Percentiles rank a stretch among this genome's conserved stretches.
These are phyloP conservation scores for Penicillium hesseltinei DNA, from an alignment of 2,329 filamentous ascomycete genomes.

Conservation along the genomic window DNA sequence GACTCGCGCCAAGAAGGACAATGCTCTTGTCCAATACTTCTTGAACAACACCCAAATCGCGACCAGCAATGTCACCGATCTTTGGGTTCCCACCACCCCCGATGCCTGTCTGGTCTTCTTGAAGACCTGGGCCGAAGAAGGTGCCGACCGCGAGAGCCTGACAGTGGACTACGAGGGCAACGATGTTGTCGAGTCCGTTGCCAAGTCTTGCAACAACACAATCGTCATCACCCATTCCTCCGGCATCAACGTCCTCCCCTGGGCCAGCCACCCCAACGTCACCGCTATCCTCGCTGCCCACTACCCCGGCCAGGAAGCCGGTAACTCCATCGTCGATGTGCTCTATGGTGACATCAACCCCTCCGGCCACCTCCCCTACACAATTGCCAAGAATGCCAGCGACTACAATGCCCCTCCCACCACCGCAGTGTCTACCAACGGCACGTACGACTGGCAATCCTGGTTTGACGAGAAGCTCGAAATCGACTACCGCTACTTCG, in stretches of 20 bases:
- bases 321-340: conserved; percentile 74
- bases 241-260: conserved; percentile 58
- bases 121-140: conserved; percentile 76
- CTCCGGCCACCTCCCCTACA: conserved; percentile 75
- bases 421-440: conserved; percentile 13
- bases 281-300: conserved; percentile 84
- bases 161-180: conserved; percentile 71
- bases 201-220: conserved; percentile 72
- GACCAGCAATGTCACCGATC: conserved; percentile 2
- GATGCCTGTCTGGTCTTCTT: conserved; percentile 70
- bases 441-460: conserved; percentile 17
- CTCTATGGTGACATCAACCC: conserved; percentile 80
- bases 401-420: conserved; percentile 57
- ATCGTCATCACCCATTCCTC: conserved; percentile 82
- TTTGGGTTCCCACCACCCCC: conserved; percentile 28
- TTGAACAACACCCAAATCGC: conserved; percentile 22
- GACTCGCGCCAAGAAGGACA: conserved; percentile 21
- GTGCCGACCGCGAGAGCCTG: conserved; percentile 63
- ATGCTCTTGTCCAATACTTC: conserved; percentile 23
- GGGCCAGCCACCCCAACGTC: conserved; percentile 20
- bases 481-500: conserved; percentile 26
- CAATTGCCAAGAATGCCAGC: conserved; percentile 65
- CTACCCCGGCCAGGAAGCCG: conserved; percentile 78
- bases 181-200: conserved; percentile 77
- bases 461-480: conserved; percentile 20